These are phyloP conservation scores for Saraca asoca DNA, from an alignment of 331 rosid genomes.

Conservation along the genomic window DNA sequence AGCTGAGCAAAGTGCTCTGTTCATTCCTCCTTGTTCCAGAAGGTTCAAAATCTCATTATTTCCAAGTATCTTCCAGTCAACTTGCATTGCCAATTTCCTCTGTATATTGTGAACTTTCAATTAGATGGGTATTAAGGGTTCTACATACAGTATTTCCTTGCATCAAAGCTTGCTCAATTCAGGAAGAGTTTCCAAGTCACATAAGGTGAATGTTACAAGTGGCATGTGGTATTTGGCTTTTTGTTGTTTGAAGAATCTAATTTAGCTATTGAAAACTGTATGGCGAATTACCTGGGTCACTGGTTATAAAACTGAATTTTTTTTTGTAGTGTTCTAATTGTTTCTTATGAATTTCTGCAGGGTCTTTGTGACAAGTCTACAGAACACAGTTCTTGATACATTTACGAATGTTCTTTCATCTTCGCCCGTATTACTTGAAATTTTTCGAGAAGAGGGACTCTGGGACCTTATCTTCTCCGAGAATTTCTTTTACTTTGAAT, in stretches of 20 bases:
- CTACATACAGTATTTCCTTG: conserved; percentile 76
- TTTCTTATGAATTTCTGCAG: conserved; percentile 51
- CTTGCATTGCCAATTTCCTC: conserved; percentile 60
- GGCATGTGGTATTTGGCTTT: conserved; percentile 20
- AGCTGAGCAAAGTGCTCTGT: conserved; percentile 76
- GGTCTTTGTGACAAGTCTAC: conserved; percentile 70
- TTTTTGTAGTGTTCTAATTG: conserved; percentile 22
- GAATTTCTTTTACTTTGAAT: conserved; percentile 74
- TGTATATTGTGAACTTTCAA: conserved; percentile 67
- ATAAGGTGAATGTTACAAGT: conserved; percentile 62
- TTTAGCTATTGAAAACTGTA: not conserved
- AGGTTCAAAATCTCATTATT: conserved; percentile 53
- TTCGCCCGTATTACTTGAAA: conserved; percentile 60
- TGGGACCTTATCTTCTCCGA: conserved; percentile 96
- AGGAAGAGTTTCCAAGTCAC: conserved; percentile 66
- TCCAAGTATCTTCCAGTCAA: conserved; percentile 61
- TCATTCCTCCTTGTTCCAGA: conserved; percentile 78
- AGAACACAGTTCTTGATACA: conserved; percentile 62
- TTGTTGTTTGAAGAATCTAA: conserved; percentile 22
- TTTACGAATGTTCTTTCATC: conserved; percentile 73
- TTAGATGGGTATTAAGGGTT: conserved; percentile 86
- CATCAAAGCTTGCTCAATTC: conserved; percentile 83
- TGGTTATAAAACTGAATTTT: conserved; percentile 25
- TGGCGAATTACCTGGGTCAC: conserved; percentile 1
- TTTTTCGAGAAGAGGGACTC: conserved; percentile 79